Evolutionary conservation across 208 protist species (phyloP), one percentile per base, ranked within the genome.

Genomic region (Leishmania arabica): DNA sequence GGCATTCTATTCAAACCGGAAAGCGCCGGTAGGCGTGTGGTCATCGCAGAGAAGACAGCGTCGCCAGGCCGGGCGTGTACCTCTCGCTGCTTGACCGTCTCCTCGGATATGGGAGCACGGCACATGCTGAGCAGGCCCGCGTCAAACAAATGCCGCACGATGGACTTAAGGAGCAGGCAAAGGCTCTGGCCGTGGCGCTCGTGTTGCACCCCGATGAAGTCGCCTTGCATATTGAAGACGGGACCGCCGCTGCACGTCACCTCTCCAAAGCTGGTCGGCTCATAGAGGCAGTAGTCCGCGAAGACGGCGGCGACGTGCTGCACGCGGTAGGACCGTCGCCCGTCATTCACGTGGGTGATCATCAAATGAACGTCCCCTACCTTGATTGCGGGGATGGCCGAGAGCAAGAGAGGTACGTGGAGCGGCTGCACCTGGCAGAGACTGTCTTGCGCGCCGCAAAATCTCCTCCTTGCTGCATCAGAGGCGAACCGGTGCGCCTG

Each of bases 191-290:
- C 86, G 77, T 83, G 51, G 40, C 54, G 60, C 70, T 93, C 89
- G 81, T 97, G 95, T 75, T 97, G 95, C 58, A 97, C 56, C 11
- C 93, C 95, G 45, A 97, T 86, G 88, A 97, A 96, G 81, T 95
- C 88, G n/a, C 95, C 95, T 11, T 88, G 80, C 60, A 80, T 84
- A 77, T 93, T 88, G 84, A 97, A 97, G 60, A 96, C 93, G 31
- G 91, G 82, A 0, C 95, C 95, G 47, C 95, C 95, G 75, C 95
- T 97, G 80, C 88, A 91, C 74, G 80, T 85, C 70, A 92, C 88
- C 9, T 58, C 45, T 47, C 73, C 78, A 40, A 31, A 72, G 69
- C 45, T 87, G 76, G 79, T 84, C 66, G 88, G 85, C 74, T 89
- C 86, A 80, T 97, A 97, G 53, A 83, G 81, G 85, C 92, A 96